These are phyloP conservation scores for Strobilomyces confusus DNA, from an alignment of 768 basidiomycete species.

Conservation along the genomic window DNA sequence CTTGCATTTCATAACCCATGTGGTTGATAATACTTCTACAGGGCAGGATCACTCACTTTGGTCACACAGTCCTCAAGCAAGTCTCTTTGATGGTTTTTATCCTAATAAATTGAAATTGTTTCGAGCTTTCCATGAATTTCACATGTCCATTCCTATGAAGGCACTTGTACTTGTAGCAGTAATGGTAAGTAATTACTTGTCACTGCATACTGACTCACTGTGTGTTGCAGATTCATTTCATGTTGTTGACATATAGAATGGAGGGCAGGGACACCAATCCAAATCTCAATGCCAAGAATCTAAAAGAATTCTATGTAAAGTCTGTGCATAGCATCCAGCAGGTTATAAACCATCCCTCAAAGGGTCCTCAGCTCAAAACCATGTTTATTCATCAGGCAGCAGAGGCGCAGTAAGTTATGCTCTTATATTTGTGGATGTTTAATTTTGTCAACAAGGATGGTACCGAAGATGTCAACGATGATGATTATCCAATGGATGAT, in stretches of 20 bases:
- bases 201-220: neutral
- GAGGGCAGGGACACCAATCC: neutral
- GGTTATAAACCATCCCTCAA: too few species aligned
- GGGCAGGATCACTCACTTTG: neutral
- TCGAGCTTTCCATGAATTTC: neutral
- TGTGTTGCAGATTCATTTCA: neutral
- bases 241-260: neutral
- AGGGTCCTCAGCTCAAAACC: too few species aligned
- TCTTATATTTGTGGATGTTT: too few species aligned
- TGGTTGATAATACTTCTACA: neutral
- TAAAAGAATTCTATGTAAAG: too few species aligned
- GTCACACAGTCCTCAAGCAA: neutral
- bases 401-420: too few species aligned
- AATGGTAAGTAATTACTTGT: neutral
- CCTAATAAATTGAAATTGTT: neutral
- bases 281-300: neutral
- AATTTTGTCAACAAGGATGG: too few species aligned
- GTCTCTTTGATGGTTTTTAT: neutral
- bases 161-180: neutral
- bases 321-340: too few species aligned
- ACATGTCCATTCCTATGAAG: neutral
- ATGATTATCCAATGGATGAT: too few species aligned
- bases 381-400: too few species aligned
- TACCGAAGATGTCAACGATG: too few species aligned
- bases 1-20: too few species aligned